phyloP scores from a whole-genome alignment of 2,329 filamentous ascomycete species.

The Akanthomyces lecanii region DNA sequence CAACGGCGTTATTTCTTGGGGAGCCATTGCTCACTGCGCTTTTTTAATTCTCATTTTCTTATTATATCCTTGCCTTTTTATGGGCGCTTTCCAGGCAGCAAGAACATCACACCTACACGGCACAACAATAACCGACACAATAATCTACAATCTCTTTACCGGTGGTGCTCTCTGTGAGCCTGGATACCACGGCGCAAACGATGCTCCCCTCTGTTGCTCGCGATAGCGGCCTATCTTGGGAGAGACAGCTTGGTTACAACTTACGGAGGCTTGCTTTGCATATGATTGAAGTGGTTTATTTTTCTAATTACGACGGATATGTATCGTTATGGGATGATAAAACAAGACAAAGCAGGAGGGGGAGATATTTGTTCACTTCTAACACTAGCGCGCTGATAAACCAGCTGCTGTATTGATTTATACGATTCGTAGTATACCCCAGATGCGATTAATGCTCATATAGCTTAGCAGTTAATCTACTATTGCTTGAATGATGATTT shows the following conservation, averaged over 20 bases:
- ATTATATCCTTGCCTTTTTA: constrained; percentile 18
- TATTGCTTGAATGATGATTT: constrained; percentile 2
- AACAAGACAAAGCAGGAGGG: background rate
- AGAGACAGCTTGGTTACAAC: constrained; percentile 12
- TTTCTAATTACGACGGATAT: constrained; percentile 10
- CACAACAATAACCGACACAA: background rate
- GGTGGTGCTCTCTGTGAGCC: background rate
- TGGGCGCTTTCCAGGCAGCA: constrained; percentile 5
- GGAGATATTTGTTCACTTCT: constrained; percentile 17
- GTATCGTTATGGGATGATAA: constrained; percentile 9
- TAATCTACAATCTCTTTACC: background rate
- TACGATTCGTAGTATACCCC: constrained; percentile 17
- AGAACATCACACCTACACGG: background rate
- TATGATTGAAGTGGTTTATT: constrained; percentile 12
- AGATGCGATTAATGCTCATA: constrained; percentile 13
- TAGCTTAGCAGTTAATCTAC: constrained; percentile 13
- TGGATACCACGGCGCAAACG: background rate
- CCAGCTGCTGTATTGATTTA: constrained; percentile 18
- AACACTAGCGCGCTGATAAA: constrained; percentile 15
- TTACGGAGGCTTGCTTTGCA: constrained; percentile 15
- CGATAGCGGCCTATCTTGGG: background rate
- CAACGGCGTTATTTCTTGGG: constrained; percentile 24
- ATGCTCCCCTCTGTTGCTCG: background rate
- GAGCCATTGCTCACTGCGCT: constrained; percentile 21
- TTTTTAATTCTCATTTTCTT: constrained; percentile 17